Evolutionary conservation across 805 yeast species (phyloP).

Genomic region (Zygosaccharomyces gambellarensis): DNA sequence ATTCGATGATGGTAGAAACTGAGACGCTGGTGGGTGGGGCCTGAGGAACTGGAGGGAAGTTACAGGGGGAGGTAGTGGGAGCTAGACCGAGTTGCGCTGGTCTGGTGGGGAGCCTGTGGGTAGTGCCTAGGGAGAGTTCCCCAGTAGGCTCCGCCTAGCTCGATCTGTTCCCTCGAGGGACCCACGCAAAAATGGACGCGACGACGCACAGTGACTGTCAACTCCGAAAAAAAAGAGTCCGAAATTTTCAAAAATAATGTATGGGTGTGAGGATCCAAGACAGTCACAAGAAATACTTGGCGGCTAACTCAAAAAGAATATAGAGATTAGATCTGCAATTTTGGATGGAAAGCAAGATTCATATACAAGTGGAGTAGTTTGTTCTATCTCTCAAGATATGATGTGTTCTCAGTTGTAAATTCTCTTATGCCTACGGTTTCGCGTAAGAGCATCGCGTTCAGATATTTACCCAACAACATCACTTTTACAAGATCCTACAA

Average conservation of each 20-base stretch:
- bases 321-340: not conserved
- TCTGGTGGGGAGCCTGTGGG: not conserved
- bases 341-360: not conserved
- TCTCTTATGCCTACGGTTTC: not conserved
- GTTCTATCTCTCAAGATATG: too few relatives aligned
- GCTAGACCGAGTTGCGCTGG: not conserved
- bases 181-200: not conserved
- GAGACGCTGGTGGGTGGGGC: not conserved
- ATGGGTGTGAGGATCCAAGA: not conserved
- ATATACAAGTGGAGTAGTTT: not conserved
- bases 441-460: not conserved
- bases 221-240: not conserved
- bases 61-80: not conserved
- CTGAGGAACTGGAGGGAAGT: not conserved
- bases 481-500: not conserved
- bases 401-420: not conserved
- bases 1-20: not conserved
- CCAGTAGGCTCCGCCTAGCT: not conserved
- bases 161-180: not conserved
- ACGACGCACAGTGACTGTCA: not conserved
- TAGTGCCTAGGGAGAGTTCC: not conserved
- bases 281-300: conserved; percentile 1
- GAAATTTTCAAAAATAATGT: not conserved
- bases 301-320: not conserved
- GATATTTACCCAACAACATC: not conserved